phyloP scores from a whole-genome alignment of 768 basidiomycete genomes.

The Lyophyllum shimeji region DNA sequence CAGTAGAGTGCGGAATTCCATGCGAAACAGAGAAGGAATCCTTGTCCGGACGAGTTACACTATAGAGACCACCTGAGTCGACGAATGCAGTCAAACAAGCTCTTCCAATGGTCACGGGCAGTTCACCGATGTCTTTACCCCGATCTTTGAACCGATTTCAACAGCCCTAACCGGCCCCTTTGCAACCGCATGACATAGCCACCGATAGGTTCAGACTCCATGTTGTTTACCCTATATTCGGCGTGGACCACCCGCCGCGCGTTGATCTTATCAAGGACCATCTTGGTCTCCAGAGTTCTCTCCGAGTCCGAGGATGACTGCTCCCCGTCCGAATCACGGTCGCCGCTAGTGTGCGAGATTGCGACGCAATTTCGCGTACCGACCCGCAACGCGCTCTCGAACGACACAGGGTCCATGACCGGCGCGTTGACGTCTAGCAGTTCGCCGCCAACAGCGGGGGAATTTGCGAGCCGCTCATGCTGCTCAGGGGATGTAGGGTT shows the following conservation, averaged over 20 bases:
- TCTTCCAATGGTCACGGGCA: neutral
- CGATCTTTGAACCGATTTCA: slow-evolving; percentile 9
- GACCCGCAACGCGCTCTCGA: slow-evolving; percentile 35
- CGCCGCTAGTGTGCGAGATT: slow-evolving; percentile 9
- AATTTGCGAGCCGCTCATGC: slow-evolving; percentile 40
- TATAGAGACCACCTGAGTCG: neutral
- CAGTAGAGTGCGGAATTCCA: neutral
- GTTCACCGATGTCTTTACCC: neutral
- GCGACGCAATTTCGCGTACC: slow-evolving; percentile 7
- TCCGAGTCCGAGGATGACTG: slow-evolving; percentile 34
- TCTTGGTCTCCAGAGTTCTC: slow-evolving; percentile 39
- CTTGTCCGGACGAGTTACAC: neutral
- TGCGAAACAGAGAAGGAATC: neutral
- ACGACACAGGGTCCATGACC: slow-evolving; percentile 40
- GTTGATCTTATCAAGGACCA: slow-evolving; percentile 68
- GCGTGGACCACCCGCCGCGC: slow-evolving; percentile 67
- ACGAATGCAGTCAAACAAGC: neutral
- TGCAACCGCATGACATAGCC: slow-evolving; percentile 60
- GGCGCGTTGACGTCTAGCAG: slow-evolving; percentile 57
- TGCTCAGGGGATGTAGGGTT: slow-evolving; percentile 65
- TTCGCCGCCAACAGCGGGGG: slow-evolving; percentile 29
- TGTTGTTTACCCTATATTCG: slow-evolving; percentile 66
- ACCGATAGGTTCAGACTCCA: slow-evolving; percentile 62
- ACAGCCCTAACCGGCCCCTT: slow-evolving; percentile 56
- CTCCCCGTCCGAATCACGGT: slow-evolving; percentile 17